Evolutionary conservation across 306 rosid species (phyloP), one percentile per base, ranked within the genome.

Genomic region (Albizia julibrissin): DNA sequence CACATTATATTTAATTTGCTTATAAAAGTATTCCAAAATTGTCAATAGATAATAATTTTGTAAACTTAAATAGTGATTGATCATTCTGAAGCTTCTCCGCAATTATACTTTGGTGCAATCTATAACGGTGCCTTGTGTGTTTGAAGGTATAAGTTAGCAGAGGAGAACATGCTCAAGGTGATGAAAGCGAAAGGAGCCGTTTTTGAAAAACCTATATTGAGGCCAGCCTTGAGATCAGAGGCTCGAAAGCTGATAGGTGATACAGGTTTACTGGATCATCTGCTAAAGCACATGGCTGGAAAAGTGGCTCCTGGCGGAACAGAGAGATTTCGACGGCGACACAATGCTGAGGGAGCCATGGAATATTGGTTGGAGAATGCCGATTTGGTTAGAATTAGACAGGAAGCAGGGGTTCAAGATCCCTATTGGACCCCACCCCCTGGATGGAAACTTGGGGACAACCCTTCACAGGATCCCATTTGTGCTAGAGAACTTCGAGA

Each of bases 361-460:
- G 99, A 92, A 78, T 95, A 93, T 79, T 95, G 99, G 98, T 73
- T 95, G 65, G 99, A 95, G 85, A 89, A 88, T 76, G 98, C 98
- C 80, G 93, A 95, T 79, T 81, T 95, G 73, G 81, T 78, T 18
- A 85, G 88, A 44, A 76, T 93, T 13, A 87, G 99, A 78, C 85
- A 46, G 84, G 86, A 93, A 59, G 95, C 91, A 10, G 99, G 98
- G 85, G 87, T 95, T 27, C 88, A 88, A 75, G 99, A 95, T 80
- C 87, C 96, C 50, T 92, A 90, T 58, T 95, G 99, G 99, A 92
- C 88, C 47, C 99, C 99, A 8, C 94, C 90, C 16, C 88, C 87
- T 14, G 98, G 97, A 21, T 95, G 99, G 99, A 87, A 76, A 80
- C 90, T 84, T 19, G 98, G 99, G 49, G 98, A 95, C 75, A 82